Percentiles rank a stretch among this genome's conserved stretches.
Conservation (phyloP, 2,329 filamentous ascomycete genomes). For the Fusarium duplospermum region DNA sequence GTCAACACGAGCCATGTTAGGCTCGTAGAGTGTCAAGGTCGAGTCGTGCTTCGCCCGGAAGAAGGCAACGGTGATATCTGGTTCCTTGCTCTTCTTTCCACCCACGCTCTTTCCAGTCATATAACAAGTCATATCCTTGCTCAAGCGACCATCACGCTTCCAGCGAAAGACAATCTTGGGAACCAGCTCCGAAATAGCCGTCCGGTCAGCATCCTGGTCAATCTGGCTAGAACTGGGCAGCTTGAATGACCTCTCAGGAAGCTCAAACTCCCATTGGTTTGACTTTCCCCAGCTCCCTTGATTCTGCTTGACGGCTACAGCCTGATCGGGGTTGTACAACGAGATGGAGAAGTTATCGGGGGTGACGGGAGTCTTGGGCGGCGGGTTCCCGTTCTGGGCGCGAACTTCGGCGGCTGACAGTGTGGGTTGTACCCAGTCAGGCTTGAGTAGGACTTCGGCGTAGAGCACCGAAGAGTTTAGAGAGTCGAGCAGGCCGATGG, state of each 20-base stretch:
- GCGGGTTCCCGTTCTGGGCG: slow-evolving; percentile 68
- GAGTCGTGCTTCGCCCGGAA: slow-evolving; percentile 78
- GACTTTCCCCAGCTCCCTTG: slow-evolving; percentile 83
- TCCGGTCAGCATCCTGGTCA: slow-evolving; percentile 72
- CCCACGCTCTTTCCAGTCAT: slow-evolving; percentile 82
- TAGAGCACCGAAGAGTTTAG: slow-evolving; percentile 84
- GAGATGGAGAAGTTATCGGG: slow-evolving; percentile 86
- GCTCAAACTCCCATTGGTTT: slow-evolving; percentile 90
- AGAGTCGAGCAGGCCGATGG: slow-evolving; percentile 85
- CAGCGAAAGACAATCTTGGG: slow-evolving; percentile 88
- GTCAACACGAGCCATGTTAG: slow-evolving; percentile 89
- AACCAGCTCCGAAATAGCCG: slow-evolving; percentile 59
- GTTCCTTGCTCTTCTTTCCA: slow-evolving; percentile 87
- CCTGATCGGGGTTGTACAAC: slow-evolving; percentile 94
- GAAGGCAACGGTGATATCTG: slow-evolving; percentile 93
- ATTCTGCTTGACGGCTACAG: slow-evolving; percentile 76
- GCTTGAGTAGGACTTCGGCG: slow-evolving; percentile 85
- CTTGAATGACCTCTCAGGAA: slow-evolving; percentile 87
- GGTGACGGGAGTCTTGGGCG: slow-evolving; percentile 75
- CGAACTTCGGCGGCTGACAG: slow-evolving; percentile 85
- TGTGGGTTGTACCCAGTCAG: slow-evolving; percentile 86
- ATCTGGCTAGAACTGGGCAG: slow-evolving; percentile 81
- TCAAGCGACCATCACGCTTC: slow-evolving; percentile 88
- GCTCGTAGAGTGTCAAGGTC: slow-evolving; percentile 86
- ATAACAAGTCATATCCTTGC: slow-evolving; percentile 89